Conservation (phyloP, 768 basidiomycete genomes). For the Macrolepiota fuliginosa region DNA sequence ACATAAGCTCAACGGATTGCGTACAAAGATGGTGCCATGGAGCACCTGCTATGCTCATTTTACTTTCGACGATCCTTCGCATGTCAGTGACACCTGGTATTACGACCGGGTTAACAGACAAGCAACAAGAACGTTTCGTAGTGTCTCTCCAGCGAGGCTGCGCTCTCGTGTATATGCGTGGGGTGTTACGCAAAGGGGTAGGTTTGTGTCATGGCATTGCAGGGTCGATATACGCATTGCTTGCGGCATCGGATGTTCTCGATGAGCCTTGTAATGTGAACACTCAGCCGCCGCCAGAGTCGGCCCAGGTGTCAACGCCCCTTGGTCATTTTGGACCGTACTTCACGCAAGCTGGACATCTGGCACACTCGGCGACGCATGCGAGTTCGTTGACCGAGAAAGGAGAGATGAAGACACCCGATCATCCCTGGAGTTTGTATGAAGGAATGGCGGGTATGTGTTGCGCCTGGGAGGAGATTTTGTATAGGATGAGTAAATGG, state of each 20-base stretch:
- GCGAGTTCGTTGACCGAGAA: conserved; percentile 30
- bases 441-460: conserved; percentile 61
- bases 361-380: conserved; percentile 42
- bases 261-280: conserved; percentile 21
- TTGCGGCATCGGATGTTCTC: conserved; percentile 45
- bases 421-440: conserved; percentile 55
- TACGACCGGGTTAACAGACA: conserved; percentile 20
- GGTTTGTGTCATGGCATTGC: conserved; percentile 59
- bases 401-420: conserved; percentile 44
- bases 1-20: neutral
- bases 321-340: conserved; percentile 18
- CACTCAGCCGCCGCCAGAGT: neutral
- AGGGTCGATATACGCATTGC: conserved; percentile 51
- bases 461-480: conserved; percentile 50
- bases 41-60: conserved; percentile 47
- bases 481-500: conserved; percentile 25
- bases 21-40: conserved; percentile 56
- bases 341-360: conserved; percentile 41
- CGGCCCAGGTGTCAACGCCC: neutral
- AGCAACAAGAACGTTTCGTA: conserved; percentile 25
- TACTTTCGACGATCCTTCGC: conserved; percentile 42
- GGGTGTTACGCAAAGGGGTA: conserved; percentile 54
- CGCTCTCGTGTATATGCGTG: conserved; percentile 41
- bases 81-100: conserved; percentile 21
- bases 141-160: conserved; percentile 37